Conservation (phyloP, 306 rosid species). For the Sphenostylis stenocarpa region DNA sequence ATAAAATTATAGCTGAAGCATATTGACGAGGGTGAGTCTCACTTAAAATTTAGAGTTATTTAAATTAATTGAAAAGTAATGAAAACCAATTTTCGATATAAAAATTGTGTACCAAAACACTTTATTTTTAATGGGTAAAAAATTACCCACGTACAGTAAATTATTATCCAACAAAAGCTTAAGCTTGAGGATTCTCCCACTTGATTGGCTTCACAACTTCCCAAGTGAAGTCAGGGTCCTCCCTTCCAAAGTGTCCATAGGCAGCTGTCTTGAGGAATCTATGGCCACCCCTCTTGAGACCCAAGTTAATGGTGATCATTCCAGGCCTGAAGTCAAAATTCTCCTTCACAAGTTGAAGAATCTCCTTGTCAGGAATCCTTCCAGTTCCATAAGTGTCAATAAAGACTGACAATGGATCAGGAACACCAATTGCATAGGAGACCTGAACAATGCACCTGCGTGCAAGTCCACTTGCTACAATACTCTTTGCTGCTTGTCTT, state of each 20-base stretch:
- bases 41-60: background rate
- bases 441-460: conserved; percentile 39
- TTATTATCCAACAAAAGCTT: background rate
- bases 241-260: conserved; percentile 17
- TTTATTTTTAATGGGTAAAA: background rate
- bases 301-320: conserved; percentile 13
- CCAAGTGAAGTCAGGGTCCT: conserved; percentile 15
- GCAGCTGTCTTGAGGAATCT: conserved; percentile 16
- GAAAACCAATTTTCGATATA: background rate
- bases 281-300: conserved; percentile 17
- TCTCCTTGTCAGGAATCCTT: background rate
- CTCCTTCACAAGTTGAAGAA: conserved; percentile 6
- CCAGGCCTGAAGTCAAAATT: conserved; percentile 20
- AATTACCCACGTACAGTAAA: background rate
- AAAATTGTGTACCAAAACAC: background rate
- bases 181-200: conserved; percentile 11
- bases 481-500: conserved; percentile 11
- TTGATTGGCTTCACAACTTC: conserved; percentile 3
- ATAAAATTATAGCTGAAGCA: background rate
- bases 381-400: conserved; percentile 22
- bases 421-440: conserved; percentile 41
- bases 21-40: background rate
- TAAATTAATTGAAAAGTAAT: background rate
- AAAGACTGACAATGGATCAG: conserved; percentile 38
- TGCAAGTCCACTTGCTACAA: conserved; percentile 35